Conservation (phyloP, 495 filamentous ascomycete genomes). For the Mytilinidion resinicola region DNA sequence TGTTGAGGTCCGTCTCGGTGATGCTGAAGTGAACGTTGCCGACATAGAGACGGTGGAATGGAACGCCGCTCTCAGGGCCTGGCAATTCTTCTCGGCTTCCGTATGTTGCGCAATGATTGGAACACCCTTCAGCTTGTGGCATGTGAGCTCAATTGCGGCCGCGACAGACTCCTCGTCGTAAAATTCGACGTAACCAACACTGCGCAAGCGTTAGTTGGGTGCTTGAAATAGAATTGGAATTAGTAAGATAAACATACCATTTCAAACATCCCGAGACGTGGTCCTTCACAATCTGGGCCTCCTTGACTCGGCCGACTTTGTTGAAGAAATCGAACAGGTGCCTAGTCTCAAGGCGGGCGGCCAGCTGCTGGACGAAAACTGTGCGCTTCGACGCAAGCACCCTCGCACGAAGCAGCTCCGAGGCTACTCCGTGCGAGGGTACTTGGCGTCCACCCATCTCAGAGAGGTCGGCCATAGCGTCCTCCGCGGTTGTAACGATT, state of each 20-base stretch:
- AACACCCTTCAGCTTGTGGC: constrained; percentile 96
- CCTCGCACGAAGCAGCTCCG: too few relatives aligned
- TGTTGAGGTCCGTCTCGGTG: constrained; percentile 90
- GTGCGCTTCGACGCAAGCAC: constrained; percentile 57
- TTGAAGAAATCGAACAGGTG: constrained; percentile 95
- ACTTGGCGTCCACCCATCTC: constrained; percentile 78
- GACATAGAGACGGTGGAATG: constrained; percentile 97
- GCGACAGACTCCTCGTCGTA: constrained; percentile 91
- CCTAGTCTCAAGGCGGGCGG: constrained; percentile 82
- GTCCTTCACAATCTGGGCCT: constrained; percentile 99
- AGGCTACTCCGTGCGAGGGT: too few relatives aligned
- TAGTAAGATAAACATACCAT: constrained; percentile 57
- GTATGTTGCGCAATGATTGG: constrained; percentile 98
- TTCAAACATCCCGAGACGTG: constrained; percentile 93
- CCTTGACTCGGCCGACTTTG: constrained; percentile 90
- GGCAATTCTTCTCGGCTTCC: constrained; percentile 98
- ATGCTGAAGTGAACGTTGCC: constrained; percentile 99
- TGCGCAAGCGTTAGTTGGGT: constrained; percentile 35
- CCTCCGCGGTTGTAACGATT: constrained; percentile 40
- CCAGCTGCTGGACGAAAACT: constrained; percentile 96
- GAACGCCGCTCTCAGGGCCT: constrained; percentile 59
- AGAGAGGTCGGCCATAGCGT: constrained; percentile 27
- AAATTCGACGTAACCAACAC: constrained; percentile 99
- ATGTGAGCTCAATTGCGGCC: constrained; percentile 94
- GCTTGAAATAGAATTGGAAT: not conserved